Conservation (phyloP, 176 grass and related monocot genomes). For the Oryza glumipatula region DNA sequence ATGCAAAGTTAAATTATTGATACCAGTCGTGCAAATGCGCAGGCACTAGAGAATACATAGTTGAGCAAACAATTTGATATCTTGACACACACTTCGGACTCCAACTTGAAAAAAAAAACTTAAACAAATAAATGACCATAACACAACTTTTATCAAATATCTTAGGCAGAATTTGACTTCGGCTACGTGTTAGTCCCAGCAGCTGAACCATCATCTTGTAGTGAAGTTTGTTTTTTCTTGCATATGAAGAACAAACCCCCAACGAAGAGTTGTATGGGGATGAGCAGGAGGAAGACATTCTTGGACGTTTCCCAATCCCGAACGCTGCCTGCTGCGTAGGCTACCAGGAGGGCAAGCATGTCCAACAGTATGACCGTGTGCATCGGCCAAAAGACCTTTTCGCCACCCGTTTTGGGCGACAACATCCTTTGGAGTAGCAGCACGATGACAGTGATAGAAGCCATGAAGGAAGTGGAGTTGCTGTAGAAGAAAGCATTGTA, state of each 20-base stretch:
- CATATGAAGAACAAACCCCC: background rate
- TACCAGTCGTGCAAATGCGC: too few relatives aligned
- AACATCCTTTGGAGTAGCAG: background rate
- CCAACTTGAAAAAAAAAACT: too few relatives aligned
- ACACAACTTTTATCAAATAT: background rate
- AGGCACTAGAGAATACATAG: too few relatives aligned
- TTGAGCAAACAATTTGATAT: too few relatives aligned
- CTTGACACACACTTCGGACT: too few relatives aligned
- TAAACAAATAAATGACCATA: too few relatives aligned
- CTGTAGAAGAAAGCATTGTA: conserved; percentile 46
- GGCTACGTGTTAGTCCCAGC: too few relatives aligned
- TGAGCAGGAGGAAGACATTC: conserved; percentile 6
- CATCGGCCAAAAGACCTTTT: background rate
- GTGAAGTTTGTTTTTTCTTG: background rate
- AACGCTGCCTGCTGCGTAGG: conserved; percentile 39
- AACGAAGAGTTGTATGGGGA: conserved; percentile 1
- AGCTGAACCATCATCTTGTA: background rate
- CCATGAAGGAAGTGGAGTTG: background rate
- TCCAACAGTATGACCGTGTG: background rate
- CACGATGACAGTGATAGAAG: background rate
- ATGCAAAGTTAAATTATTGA: too few relatives aligned
- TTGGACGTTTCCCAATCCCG: background rate
- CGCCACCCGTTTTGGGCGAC: too few relatives aligned
- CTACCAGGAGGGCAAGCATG: conserved; percentile 28
- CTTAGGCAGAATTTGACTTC: too few relatives aligned